A percentile compares a stretch with the other conserved stretches of the same genome.
Conservation (phyloP, 345 rosid genomes). For the Xanthoceras sorbifolium region DNA sequence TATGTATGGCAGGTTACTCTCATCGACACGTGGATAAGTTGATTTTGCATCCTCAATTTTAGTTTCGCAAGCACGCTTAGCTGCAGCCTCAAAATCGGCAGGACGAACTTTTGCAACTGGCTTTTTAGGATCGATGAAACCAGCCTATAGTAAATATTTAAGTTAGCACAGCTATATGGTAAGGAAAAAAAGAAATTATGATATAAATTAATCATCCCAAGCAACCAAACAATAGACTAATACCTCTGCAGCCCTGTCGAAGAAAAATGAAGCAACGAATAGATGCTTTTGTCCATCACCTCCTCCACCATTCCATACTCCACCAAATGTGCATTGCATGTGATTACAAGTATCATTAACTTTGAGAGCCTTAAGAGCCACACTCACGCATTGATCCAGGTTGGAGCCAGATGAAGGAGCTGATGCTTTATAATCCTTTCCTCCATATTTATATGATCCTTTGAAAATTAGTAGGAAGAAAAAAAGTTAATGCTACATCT, state of each 20-base stretch:
- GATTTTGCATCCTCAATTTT: slow-evolving; percentile 65
- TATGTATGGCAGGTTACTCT: slow-evolving; percentile 61
- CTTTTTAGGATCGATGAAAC: slow-evolving; percentile 56
- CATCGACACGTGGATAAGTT: slow-evolving; percentile 49
- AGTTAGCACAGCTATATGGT: slow-evolving; percentile 6
- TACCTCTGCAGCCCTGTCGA: slow-evolving; percentile 98
- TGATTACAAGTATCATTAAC: slow-evolving; percentile 80
- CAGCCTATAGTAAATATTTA: slow-evolving; percentile 53
- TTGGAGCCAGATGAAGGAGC: slow-evolving; percentile 66
- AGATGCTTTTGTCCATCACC: slow-evolving; percentile 95
- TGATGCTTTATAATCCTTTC: slow-evolving; percentile 53
- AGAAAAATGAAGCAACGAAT: slow-evolving; percentile 95
- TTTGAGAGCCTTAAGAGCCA: slow-evolving; percentile 75
- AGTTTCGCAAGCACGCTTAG: slow-evolving; percentile 83
- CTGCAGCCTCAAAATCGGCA: slow-evolving; percentile 69
- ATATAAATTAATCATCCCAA: not conserved
- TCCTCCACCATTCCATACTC: slow-evolving; percentile 98
- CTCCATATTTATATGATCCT: slow-evolving; percentile 86
- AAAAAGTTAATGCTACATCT: not conserved
- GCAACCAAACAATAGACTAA: slow-evolving; percentile 4
- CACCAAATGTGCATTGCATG: slow-evolving; percentile 95
- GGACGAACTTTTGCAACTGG: slow-evolving; percentile 85
- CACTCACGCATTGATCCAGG: slow-evolving; percentile 71
- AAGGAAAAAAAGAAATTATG: not conserved
- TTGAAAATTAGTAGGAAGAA: slow-evolving; percentile 14